Evolutionary conservation across 1,284 basidiomycete genomes (phyloP), one percentile per base, ranked within the genome.

Genomic region (Sanghuangporus baumii): DNA sequence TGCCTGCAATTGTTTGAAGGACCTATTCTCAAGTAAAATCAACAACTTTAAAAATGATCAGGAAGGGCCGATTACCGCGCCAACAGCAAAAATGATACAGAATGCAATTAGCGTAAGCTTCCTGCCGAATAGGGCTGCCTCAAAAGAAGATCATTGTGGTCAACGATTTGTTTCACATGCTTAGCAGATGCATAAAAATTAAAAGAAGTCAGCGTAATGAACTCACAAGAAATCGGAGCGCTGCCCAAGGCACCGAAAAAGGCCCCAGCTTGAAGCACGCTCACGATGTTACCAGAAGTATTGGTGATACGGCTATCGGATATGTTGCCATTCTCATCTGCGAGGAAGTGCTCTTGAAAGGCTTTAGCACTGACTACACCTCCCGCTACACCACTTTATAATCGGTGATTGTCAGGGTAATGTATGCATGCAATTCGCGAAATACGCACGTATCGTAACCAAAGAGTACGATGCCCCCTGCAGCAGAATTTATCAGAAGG

Each of bases 171-270:
- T 31, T 31, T 31, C 26, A 31, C 26, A 31, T 31, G 26, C 26
- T 31, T 0, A 31, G 26, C 26, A 31, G 26, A 31, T 31, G 3
- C 26, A 31, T 31, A 31, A 31, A 31, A 31, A 31, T 31, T 4
- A 31, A 31, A 41, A 6, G 31, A 59, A 62, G 14, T 23, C 26
- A 52, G 9, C 31, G 26, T 31, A 31, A 34, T 14, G 34, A 16
- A 46, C 75, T 52, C 62, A 87, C 87, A 75, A 23, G 88, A 88
- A 23, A 89, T 68, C 0, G 86, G 87, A 0, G 85, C 83, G 66
- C 81, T 85, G 20, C 79, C 76, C 6, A 93, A 71, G 12, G 90
- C 87, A 55, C 91, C 90, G 69, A 93, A 92, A 79, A 92, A 92
- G 1, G 87, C 87, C 46, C 89, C 89, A 1, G 85, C 90, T 71